Evolutionary conservation across 1,284 basidiomycete species (phyloP).

Genomic region (Jaminaea rosea): DNA sequence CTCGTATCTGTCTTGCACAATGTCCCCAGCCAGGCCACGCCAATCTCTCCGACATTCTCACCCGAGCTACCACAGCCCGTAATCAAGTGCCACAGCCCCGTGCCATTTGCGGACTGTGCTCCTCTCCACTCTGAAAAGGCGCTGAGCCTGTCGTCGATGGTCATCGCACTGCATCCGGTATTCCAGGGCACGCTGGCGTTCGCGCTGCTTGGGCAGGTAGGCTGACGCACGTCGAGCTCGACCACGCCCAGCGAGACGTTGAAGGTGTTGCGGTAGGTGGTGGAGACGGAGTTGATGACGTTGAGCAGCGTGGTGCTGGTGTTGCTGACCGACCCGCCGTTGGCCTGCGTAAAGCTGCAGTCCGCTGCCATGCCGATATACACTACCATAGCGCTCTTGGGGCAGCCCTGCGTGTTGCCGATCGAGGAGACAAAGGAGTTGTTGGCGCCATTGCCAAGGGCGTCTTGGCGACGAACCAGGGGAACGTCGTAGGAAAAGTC

Average conservation of each 20-base stretch:
- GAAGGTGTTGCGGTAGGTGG: slow-evolving; percentile 66
- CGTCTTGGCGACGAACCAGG: slow-evolving; percentile 16
- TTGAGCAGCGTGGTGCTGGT: slow-evolving; percentile 62
- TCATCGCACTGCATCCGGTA: slow-evolving; percentile 23
- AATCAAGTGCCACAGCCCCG: slow-evolving; percentile 83
- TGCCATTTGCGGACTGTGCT: slow-evolving; percentile 59
- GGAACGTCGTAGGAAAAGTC: slow-evolving; percentile 4
- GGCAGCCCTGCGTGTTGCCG: slow-evolving; percentile 60
- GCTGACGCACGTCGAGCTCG: slow-evolving; percentile 62
- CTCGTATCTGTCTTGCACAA: slow-evolving; percentile 48
- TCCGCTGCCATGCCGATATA: slow-evolving; percentile 82
- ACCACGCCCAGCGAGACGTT: slow-evolving; percentile 77
- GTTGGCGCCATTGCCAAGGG: slow-evolving; percentile 3
- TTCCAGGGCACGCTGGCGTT: slow-evolving; percentile 51
- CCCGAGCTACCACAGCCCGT: slow-evolving; percentile 72
- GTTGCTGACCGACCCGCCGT: slow-evolving; percentile 48
- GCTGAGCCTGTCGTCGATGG: slow-evolving; percentile 63
- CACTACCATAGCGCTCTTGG: slow-evolving; percentile 63
- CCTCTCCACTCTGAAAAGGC: slow-evolving; percentile 77
- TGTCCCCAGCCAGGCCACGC: slow-evolving; percentile 65
- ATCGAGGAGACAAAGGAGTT: slow-evolving; percentile 36
- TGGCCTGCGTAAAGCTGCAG: slow-evolving; percentile 58
- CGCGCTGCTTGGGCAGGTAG: slow-evolving; percentile 38
- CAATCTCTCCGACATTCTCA: too few species aligned
- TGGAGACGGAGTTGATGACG: slow-evolving; percentile 65